phyloP scores from a whole-genome alignment of 1,284 basidiomycete genomes.

The Inonotus hispidus region DNA sequence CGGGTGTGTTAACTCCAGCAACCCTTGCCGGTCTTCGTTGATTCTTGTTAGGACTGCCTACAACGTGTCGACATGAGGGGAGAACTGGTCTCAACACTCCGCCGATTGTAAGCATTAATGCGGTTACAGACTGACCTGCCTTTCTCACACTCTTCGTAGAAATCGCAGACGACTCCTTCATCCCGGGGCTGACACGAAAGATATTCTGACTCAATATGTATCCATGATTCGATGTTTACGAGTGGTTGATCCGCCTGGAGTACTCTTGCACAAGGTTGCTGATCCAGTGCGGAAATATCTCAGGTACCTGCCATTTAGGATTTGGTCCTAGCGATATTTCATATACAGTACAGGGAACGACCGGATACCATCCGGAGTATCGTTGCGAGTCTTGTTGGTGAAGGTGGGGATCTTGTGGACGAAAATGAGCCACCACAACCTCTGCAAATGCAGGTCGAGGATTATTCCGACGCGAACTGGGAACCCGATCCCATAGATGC shows the following conservation, averaged over 20 bases:
- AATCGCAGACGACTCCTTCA: conserved; percentile 87
- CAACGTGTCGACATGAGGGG: conserved; percentile 73
- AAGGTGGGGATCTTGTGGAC: conserved; percentile 76
- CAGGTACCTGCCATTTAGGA: conserved; percentile 39
- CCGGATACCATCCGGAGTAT: conserved; percentile 91
- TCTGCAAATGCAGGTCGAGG: conserved; percentile 71
- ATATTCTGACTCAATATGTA: conserved; percentile 92
- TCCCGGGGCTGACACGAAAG: conserved; percentile 92
- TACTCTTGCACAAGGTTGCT: conserved; percentile 87
- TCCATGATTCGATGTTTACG: conserved; percentile 89
- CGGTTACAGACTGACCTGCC: not conserved
- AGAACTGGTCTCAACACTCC: conserved; percentile 62
- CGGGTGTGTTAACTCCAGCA: conserved; percentile 44
- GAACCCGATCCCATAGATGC: conserved; percentile 92
- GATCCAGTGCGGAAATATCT: conserved; percentile 87
- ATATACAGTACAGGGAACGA: conserved; percentile 50
- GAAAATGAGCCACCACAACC: conserved; percentile 76
- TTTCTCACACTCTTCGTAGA: conserved; percentile 35
- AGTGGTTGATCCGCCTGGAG: conserved; percentile 87
- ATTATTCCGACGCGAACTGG: conserved; percentile 87
- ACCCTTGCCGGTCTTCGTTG: not conserved
- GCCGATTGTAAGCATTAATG: conserved; percentile 51
- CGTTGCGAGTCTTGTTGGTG: conserved; percentile 85
- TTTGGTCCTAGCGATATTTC: not conserved
- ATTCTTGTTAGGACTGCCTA: conserved; percentile 56